Percentiles rank a stretch among this genome's conserved stretches.
These are phyloP conservation scores for Sergeia podlipaevii DNA, from an alignment of 208 protist species.

Conservation along the genomic window DNA sequence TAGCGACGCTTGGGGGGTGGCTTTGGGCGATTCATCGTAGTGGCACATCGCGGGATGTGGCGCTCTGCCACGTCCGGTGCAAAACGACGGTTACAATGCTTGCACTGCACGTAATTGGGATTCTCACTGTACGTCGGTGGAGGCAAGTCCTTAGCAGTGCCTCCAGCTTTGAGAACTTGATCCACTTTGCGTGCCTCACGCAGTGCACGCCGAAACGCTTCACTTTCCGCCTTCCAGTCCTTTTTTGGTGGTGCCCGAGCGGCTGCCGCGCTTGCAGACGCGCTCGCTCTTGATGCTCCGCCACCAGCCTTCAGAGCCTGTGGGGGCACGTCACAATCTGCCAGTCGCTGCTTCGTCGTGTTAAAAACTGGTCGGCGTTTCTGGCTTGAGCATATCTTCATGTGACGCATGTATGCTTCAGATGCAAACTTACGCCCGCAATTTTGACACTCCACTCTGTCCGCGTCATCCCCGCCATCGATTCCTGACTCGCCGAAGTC, in stretches of 20 bases:
- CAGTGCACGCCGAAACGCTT: conserved; percentile 73
- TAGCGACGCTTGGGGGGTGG: conserved; percentile 68
- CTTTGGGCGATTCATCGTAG: conserved; percentile 77
- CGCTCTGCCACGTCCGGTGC: conserved; percentile 70
- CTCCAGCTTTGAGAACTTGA: conserved; percentile 71
- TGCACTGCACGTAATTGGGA: conserved; percentile 79
- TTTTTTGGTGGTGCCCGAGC: conserved; percentile 32
- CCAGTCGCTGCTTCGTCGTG: conserved; percentile 46
- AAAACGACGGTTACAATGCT: conserved; percentile 86
- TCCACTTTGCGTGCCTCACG: conserved; percentile 73
- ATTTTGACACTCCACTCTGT: conserved; percentile 49
- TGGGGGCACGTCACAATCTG: conserved; percentile 23
- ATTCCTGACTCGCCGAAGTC: conserved; percentile 6
- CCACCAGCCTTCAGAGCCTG: conserved; percentile 3
- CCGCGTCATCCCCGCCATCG: conserved; percentile 11
- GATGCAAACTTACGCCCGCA: conserved; percentile 78
- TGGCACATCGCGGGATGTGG: conserved; percentile 86
- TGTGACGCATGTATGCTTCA: conserved; percentile 64
- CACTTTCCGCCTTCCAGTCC: conserved; percentile 83
- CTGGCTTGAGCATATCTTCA: conserved; percentile 51
- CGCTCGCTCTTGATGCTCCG: not conserved
- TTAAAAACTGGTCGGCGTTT: conserved; percentile 71
- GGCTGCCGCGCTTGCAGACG: not conserved
- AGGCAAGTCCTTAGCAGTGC: conserved; percentile 66
- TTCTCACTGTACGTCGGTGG: conserved; percentile 87